Conservation (phyloP, 768 basidiomycete genomes). For the Pisolithus microcarpus region DNA sequence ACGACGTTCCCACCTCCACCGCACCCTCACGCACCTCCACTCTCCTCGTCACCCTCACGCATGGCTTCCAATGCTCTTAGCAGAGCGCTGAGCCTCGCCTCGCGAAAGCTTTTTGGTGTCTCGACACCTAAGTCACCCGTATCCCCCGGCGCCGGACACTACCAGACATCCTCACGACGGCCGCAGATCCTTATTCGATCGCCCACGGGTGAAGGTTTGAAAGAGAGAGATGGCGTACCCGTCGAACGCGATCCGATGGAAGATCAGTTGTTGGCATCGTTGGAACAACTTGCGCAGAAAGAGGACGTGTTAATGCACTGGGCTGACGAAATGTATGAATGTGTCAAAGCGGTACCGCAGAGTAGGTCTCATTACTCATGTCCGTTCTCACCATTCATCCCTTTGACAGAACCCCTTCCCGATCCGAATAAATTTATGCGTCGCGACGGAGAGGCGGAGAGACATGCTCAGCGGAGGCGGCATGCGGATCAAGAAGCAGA, state of each 20-base stretch:
- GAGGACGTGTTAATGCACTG: conserved; percentile 89
- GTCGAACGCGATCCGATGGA: conserved; percentile 63
- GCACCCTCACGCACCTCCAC: conserved; percentile 40
- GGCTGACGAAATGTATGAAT: conserved; percentile 92
- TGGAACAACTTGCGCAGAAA: conserved; percentile 95
- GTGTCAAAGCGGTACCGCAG: conserved; percentile 77
- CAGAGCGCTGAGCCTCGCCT: conserved; percentile 71
- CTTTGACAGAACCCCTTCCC: conserved; percentile 60
- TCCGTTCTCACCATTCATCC: background rate
- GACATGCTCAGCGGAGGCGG: conserved; percentile 58
- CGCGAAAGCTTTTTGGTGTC: conserved; percentile 73
- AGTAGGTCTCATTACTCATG: conserved; percentile 43
- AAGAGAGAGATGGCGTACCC: conserved; percentile 10
- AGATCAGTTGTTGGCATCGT: conserved; percentile 65
- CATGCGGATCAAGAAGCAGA: conserved; percentile 76
- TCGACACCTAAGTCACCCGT: conserved; percentile 32
- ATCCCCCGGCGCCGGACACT: conserved; percentile 31
- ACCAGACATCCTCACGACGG: conserved; percentile 46
- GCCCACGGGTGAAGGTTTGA: conserved; percentile 35
- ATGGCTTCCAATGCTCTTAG: conserved; percentile 68
- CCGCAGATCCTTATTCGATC: conserved; percentile 42
- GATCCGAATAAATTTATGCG: conserved; percentile 71
- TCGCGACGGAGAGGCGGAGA: conserved; percentile 66
- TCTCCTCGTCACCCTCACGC: conserved; percentile 63
- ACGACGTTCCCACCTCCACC: conserved; percentile 68